Evolutionary conservation across 2,329 filamentous ascomycete species (phyloP).

Genomic region (Dothistroma pini): DNA sequence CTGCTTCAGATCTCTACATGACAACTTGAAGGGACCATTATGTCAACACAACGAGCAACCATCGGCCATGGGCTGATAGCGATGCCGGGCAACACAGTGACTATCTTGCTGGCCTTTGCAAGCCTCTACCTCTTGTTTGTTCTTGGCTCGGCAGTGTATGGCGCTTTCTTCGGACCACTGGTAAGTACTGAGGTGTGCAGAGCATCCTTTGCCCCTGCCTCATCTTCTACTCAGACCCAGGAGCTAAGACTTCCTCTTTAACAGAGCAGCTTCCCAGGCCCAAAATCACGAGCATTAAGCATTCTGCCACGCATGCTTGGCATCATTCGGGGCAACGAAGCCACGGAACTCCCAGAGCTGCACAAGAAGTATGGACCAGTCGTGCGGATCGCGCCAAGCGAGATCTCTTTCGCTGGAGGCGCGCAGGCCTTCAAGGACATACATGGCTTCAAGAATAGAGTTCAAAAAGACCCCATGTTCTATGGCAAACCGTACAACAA

Average conservation of each 20-base stretch:
- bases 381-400: slow-evolving; percentile 40
- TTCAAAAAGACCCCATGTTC: slow-evolving; percentile 24
- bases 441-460: slow-evolving; percentile 27
- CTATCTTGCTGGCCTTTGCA: slow-evolving; percentile 11
- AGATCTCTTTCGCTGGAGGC: slow-evolving; percentile 36
- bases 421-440: slow-evolving; percentile 27
- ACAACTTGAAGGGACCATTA: background rate
- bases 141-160: slow-evolving; percentile 32
- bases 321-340: slow-evolving; percentile 21
- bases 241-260: too few relatives aligned
- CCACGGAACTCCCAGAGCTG: slow-evolving; percentile 18
- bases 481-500: slow-evolving; percentile 24
- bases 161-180: slow-evolving; percentile 44
- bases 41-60: background rate
- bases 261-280: slow-evolving; percentile 41
- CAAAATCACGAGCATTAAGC: slow-evolving; percentile 29
- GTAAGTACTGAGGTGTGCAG: too few relatives aligned
- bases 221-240: too few relatives aligned
- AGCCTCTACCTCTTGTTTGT: slow-evolving; percentile 18
- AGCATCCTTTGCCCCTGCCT: too few relatives aligned
- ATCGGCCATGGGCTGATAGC: background rate
- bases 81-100: slow-evolving; percentile 3
- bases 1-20: background rate
- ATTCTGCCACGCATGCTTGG: slow-evolving; percentile 19
- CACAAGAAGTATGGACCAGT: slow-evolving; percentile 39